phyloP scores from a whole-genome alignment of 1,139 yeast genomes.

The Yamadazyma mexicana region DNA sequence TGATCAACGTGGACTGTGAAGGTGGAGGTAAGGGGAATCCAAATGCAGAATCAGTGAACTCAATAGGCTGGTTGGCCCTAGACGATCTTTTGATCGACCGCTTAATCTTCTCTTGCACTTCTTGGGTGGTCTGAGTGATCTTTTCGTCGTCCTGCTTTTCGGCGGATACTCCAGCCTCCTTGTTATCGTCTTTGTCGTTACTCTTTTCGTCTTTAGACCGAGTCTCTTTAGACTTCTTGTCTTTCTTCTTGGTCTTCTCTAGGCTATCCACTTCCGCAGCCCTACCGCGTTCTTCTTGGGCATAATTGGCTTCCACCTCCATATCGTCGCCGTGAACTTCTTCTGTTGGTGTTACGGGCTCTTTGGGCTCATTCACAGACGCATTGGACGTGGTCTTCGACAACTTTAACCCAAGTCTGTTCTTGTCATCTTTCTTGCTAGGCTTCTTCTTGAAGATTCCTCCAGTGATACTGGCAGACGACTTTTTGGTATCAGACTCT shows the following conservation, averaged over 20 bases:
- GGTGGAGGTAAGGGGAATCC: slow-evolving; percentile 86
- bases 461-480: slow-evolving; percentile 12
- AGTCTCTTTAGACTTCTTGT: slow-evolving; percentile 6
- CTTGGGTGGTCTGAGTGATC: slow-evolving; percentile 37
- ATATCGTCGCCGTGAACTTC: not conserved
- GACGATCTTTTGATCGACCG: slow-evolving; percentile 45
- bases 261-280: not conserved
- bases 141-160: slow-evolving; percentile 15
- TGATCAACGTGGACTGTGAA: slow-evolving; percentile 68
- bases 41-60: slow-evolving; percentile 79
- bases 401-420: slow-evolving; percentile 14
- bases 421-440: slow-evolving; percentile 16
- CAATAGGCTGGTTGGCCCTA: slow-evolving; percentile 66
- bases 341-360: not conserved
- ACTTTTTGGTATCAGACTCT: slow-evolving; percentile 17
- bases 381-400: slow-evolving; percentile 13
- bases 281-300: not conserved
- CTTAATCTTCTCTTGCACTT: slow-evolving; percentile 48
- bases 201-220: slow-evolving; percentile 7
- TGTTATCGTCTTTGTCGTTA: slow-evolving; percentile 5
- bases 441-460: slow-evolving; percentile 29
- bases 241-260: slow-evolving; percentile 6
- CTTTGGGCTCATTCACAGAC: slow-evolving; percentile 7
- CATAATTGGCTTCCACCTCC: not conserved
- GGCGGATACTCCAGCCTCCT: slow-evolving; percentile 7